These are phyloP conservation scores for Plasmodium adleri DNA, from an alignment of 169 alveolate genomes.

Conservation along the genomic window DNA sequence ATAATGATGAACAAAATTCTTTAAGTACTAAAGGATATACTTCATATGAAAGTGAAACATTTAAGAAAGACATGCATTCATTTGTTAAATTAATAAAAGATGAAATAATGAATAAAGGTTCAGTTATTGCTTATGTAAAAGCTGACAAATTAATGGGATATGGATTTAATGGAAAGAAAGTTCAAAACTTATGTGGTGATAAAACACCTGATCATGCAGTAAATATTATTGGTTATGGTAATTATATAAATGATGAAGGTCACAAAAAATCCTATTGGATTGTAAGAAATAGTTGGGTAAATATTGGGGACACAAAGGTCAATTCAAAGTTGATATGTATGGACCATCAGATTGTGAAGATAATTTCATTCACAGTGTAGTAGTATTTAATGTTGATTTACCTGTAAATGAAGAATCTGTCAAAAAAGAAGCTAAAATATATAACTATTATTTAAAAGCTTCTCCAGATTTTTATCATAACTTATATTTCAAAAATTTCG, in stretches of 20 bases:
- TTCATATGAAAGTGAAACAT: neutral
- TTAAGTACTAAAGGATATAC: neutral
- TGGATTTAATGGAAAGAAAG: slow-evolving; percentile 61
- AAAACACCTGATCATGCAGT: slow-evolving; percentile 67
- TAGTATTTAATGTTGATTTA: neutral
- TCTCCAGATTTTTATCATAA: slow-evolving; percentile 20
- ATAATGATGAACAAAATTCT: neutral
- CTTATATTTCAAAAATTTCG: neutral
- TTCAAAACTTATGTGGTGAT: slow-evolving; percentile 39
- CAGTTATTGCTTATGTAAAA: slow-evolving; percentile 61
- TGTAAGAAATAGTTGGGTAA: slow-evolving; percentile 43
- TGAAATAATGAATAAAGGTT: slow-evolving; percentile 50
- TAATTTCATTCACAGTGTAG: slow-evolving; percentile 22
- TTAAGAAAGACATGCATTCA: neutral
- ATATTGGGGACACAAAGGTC: slow-evolving; percentile 38
- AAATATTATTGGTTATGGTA: slow-evolving; percentile 68
- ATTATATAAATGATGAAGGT: slow-evolving; percentile 20
- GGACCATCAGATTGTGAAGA: slow-evolving; percentile 1
- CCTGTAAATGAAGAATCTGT: neutral
- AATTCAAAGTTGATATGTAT: slow-evolving; percentile 55
- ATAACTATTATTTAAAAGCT: neutral
- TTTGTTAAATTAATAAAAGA: slow-evolving; percentile 44
- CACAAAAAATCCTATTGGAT: slow-evolving; percentile 35
- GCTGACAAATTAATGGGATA: slow-evolving; percentile 33
- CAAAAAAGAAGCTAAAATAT: neutral